phyloP scores from a whole-genome alignment of 768 basidiomycete genomes.

The Boletus reticulatus region DNA sequence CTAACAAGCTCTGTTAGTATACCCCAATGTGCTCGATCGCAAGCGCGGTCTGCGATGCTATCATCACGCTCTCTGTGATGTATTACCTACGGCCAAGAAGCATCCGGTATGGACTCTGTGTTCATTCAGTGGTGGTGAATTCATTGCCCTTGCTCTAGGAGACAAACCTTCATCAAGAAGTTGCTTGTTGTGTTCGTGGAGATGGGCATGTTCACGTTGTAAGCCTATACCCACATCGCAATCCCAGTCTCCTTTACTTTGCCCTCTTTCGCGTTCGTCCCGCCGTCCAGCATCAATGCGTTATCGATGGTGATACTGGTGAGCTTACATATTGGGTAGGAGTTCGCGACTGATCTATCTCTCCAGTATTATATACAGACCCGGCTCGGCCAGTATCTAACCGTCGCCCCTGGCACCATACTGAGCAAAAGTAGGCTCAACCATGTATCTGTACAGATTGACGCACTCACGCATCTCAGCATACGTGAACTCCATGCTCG shows the following conservation, averaged over 20 bases:
- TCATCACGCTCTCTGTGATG: constrained; percentile 9
- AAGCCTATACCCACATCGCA: background rate
- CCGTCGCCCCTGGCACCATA: constrained; percentile 7
- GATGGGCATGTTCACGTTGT: constrained; percentile 16
- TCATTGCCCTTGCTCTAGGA: background rate
- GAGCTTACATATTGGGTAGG: background rate
- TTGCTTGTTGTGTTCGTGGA: constrained; percentile 8
- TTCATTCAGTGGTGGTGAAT: background rate
- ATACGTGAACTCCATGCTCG: constrained; percentile 24
- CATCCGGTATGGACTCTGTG: background rate
- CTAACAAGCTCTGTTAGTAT: background rate
- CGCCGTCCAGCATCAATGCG: constrained; percentile 6
- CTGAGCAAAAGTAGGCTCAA: constrained; percentile 12
- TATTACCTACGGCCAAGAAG: constrained; percentile 11
- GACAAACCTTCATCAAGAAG: constrained; percentile 1
- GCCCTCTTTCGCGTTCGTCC: background rate
- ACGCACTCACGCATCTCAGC: constrained; percentile 4
- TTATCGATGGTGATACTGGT: constrained; percentile 12
- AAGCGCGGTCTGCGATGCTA: constrained; percentile 6
- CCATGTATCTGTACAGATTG: background rate
- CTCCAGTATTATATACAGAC: constrained; percentile 10
- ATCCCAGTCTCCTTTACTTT: background rate
- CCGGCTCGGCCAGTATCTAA: background rate
- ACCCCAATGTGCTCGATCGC: background rate
- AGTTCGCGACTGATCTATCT: background rate